These are phyloP conservation scores for Aspergillus incahuasiensis DNA, from an alignment of 495 filamentous ascomycete species.

Conservation along the genomic window DNA sequence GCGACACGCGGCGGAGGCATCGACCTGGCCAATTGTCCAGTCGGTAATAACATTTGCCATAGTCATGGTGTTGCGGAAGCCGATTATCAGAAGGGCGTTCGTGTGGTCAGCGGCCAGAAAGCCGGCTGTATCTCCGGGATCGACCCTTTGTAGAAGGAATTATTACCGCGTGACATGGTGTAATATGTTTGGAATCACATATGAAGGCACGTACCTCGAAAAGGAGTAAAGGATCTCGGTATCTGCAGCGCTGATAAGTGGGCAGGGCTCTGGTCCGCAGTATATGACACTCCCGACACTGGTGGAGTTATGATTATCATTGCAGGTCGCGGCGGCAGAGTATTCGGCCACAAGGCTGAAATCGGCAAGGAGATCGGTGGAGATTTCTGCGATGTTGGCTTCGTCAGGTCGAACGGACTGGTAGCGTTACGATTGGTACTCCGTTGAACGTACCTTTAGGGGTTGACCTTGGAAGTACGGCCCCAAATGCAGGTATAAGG, in stretches of 20 bases:
- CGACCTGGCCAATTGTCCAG: constrained; percentile 26
- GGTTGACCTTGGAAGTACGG: no score
- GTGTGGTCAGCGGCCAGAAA: constrained; percentile 56
- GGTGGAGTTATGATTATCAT: constrained; percentile 30
- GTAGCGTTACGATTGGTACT: no score
- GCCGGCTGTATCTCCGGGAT: constrained; percentile 53
- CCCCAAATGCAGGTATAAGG: no score
- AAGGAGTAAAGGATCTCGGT: constrained; percentile 50
- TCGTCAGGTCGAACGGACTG: background rate
- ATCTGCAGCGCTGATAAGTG: constrained; percentile 44
- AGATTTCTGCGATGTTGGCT: background rate
- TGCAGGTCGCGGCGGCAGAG: constrained; percentile 58
- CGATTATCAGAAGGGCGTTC: constrained; percentile 51
- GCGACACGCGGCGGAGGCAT: constrained; percentile 14
- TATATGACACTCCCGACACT: constrained; percentile 31
- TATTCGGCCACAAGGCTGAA: constrained; percentile 41
- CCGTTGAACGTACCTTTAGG: no score
- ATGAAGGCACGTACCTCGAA: constrained; percentile 36
- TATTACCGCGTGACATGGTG: background rate
- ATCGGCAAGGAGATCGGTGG: background rate
- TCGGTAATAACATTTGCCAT: constrained; percentile 58
- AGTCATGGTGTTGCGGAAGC: constrained; percentile 55
- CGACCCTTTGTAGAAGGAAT: constrained; percentile 32
- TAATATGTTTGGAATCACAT: background rate
- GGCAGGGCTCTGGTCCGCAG: constrained; percentile 50